phyloP scores from a whole-genome alignment of 2,329 filamentous ascomycete species.

The Xylariomycetidae sp. region DNA sequence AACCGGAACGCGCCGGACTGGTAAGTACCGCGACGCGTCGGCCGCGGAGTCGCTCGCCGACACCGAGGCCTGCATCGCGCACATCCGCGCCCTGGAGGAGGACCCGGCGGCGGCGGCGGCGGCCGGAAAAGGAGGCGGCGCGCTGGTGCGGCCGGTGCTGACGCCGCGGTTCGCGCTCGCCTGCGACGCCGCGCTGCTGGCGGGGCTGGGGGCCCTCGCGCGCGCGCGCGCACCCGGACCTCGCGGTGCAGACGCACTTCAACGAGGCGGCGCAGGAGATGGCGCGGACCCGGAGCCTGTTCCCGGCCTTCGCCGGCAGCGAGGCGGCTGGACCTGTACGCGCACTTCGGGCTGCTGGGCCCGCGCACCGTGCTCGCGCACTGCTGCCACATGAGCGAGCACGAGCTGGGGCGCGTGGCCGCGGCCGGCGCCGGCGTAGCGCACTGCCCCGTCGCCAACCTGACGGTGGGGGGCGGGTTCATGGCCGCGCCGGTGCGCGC shows the following conservation, averaged over 20 bases:
- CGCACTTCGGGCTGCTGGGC: slow-evolving; percentile 47
- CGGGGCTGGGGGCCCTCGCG: slow-evolving; percentile 49
- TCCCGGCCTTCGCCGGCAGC: slow-evolving; percentile 47
- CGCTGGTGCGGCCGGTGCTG: slow-evolving; percentile 43
- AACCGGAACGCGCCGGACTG: slow-evolving; percentile 49
- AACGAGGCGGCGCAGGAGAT: slow-evolving; percentile 60
- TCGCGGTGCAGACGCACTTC: slow-evolving; percentile 62
- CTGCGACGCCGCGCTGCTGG: slow-evolving; percentile 48
- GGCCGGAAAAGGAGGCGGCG: too few relatives aligned
- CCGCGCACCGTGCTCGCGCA: slow-evolving; percentile 57
- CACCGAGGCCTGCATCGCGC: slow-evolving; percentile 42
- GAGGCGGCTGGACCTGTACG: slow-evolving; percentile 59
- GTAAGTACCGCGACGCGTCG: slow-evolving; percentile 44
- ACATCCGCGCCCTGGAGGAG: slow-evolving; percentile 41
- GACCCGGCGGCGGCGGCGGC: too few relatives aligned
- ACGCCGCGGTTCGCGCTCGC: slow-evolving; percentile 58
- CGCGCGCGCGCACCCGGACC: slow-evolving; percentile 36
- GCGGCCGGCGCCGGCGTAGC: slow-evolving; percentile 51
- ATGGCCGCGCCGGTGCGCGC: slow-evolving; percentile 55
- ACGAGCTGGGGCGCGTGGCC: slow-evolving; percentile 44
- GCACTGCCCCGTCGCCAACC: slow-evolving; percentile 60
- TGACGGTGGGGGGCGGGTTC: slow-evolving; percentile 55
- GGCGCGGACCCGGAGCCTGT: slow-evolving; percentile 45
- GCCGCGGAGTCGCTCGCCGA: slow-evolving; percentile 41
- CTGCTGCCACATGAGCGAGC: slow-evolving; percentile 54